phyloP scores from a whole-genome alignment of 768 basidiomycete genomes.

The Myochromella boudieri region DNA sequence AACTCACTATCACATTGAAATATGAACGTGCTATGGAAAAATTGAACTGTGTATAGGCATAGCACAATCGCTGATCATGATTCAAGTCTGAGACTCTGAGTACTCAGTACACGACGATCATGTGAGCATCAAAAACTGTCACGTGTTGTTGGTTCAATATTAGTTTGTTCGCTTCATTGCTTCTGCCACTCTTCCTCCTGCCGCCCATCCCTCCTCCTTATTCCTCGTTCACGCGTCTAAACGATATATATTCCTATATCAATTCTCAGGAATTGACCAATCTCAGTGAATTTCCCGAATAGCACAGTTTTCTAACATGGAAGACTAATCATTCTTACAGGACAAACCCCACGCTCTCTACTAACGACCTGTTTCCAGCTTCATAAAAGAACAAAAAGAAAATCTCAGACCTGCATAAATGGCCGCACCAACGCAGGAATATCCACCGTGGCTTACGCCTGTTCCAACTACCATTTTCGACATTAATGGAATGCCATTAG shows the following conservation, averaged over 20 bases:
- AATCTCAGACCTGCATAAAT: constrained; percentile 31
- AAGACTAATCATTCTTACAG: background rate
- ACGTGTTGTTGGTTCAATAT: constrained; percentile 21
- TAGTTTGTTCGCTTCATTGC: background rate
- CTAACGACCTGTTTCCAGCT: constrained; percentile 35
- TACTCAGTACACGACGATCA: too few species aligned
- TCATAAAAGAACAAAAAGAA: constrained; percentile 16
- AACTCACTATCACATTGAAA: too few species aligned
- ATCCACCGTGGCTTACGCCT: constrained; percentile 73
- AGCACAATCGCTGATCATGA: too few species aligned
- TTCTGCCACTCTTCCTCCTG: constrained; percentile 8
- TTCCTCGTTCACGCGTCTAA: constrained; percentile 13
- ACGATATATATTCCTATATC: constrained; percentile 7
- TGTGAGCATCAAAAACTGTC: constrained; percentile 1
- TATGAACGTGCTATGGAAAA: too few species aligned
- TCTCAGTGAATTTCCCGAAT: background rate
- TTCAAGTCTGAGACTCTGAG: too few species aligned
- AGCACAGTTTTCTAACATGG: background rate
- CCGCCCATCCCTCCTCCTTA: constrained; percentile 4
- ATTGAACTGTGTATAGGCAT: too few species aligned
- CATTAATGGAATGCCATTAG: constrained; percentile 48
- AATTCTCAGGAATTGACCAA: background rate
- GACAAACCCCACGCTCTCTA: constrained; percentile 45
- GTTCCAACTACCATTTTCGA: constrained; percentile 52
- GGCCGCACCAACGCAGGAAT: constrained; percentile 62